Evolutionary conservation across 1,284 basidiomycete species (phyloP).

Genomic region (Kwoniella shivajii): DNA sequence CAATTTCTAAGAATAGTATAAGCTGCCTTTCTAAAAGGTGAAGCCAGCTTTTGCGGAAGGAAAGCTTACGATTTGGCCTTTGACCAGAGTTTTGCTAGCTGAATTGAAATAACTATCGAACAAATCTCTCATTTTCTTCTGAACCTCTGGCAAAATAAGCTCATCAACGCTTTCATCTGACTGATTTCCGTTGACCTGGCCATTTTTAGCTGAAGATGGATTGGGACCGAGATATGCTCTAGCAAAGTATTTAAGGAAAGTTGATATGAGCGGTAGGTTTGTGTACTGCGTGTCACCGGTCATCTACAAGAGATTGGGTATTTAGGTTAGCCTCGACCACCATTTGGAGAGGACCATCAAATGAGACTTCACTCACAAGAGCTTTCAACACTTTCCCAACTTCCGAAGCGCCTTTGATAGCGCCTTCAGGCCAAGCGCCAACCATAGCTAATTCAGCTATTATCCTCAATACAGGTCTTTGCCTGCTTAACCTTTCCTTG

Average conservation of each 20-base stretch:
- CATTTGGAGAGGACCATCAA: not conserved
- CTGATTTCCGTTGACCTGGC: not conserved
- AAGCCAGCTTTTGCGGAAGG: no score
- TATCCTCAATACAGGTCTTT: constrained; percentile 81
- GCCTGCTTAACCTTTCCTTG: constrained; percentile 71
- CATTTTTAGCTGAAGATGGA: constrained; percentile 21
- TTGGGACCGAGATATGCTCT: constrained; percentile 74
- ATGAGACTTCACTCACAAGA: constrained; percentile 61
- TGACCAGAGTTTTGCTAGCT: constrained; percentile 84
- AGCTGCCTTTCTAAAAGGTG: not conserved
- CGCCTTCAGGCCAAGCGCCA: constrained; percentile 62
- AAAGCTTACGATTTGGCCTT: constrained; percentile 77
- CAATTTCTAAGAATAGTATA: constrained; percentile 64
- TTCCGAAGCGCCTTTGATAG: constrained; percentile 70
- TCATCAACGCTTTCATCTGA: constrained; percentile 61
- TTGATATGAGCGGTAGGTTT: constrained; percentile 78
- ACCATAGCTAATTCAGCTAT: constrained; percentile 88
- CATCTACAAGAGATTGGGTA: constrained; percentile 60
- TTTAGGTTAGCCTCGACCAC: not conserved
- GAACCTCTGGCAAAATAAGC: constrained; percentile 77
- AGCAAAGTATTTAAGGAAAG: constrained; percentile 81
- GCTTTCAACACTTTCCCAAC: constrained; percentile 66
- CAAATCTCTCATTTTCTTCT: constrained; percentile 87
- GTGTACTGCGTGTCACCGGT: constrained; percentile 82
- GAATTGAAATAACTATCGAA: constrained; percentile 91